A percentile compares a stretch with the other conserved stretches of the same genome.
Evolutionary conservation across 1,284 basidiomycete species (phyloP).

Genomic region (Jaminaea rosea): DNA sequence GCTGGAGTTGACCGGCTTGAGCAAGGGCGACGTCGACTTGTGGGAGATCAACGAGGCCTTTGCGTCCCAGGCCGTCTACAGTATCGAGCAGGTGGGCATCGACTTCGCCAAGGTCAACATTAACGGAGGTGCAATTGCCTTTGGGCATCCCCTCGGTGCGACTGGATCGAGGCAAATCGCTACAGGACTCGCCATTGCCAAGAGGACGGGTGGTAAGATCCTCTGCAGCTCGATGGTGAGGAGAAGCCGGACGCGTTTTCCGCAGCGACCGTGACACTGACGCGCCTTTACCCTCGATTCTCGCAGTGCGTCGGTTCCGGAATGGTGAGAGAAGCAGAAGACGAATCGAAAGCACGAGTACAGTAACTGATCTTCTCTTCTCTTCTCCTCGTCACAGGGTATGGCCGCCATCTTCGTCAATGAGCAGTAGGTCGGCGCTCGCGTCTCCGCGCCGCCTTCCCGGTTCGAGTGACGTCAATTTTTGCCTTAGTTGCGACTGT

Average conservation of each 20-base stretch:
- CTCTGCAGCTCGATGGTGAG: slow-evolving; percentile 67
- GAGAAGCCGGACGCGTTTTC: background rate
- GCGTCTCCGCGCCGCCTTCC: no score
- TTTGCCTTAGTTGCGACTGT: no score
- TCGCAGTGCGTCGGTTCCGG: slow-evolving; percentile 1
- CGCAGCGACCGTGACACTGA: background rate
- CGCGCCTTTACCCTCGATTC: background rate
- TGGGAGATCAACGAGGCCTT: slow-evolving; percentile 67
- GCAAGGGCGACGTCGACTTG: slow-evolving; percentile 72
- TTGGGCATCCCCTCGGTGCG: slow-evolving; percentile 50
- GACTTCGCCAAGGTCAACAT: slow-evolving; percentile 51
- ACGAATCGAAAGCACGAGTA: background rate
- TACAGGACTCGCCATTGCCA: slow-evolving; percentile 70
- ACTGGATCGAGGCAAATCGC: slow-evolving; percentile 76
- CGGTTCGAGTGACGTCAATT: no score
- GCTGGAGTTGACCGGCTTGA: slow-evolving; percentile 74
- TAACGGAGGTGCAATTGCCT: slow-evolving; percentile 50
- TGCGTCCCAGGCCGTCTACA: slow-evolving; percentile 50
- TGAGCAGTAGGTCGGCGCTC: slow-evolving; percentile 51
- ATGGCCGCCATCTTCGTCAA: slow-evolving; percentile 73
- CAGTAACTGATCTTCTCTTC: background rate
- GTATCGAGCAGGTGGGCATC: slow-evolving; percentile 54
- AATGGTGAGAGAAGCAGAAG: background rate
- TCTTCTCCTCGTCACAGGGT: slow-evolving; percentile 51
- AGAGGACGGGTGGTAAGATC: slow-evolving; percentile 54